Conservation (phyloP, 768 basidiomycete genomes). For the Sporobolomyces phaffii region DNA sequence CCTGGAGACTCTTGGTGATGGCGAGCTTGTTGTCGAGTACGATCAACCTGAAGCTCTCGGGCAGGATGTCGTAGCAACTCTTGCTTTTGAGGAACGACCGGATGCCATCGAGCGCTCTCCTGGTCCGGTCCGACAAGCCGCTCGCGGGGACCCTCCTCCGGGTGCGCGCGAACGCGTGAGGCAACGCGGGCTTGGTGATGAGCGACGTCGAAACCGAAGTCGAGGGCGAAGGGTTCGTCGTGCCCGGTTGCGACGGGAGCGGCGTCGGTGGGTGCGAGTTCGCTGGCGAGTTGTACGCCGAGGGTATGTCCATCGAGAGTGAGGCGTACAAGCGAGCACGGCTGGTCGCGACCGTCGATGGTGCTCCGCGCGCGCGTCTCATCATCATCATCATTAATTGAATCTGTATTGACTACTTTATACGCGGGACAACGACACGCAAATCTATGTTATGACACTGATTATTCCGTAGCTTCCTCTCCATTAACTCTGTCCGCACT, state of each 20-base stretch:
- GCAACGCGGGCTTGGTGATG: neutral
- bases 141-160: constrained; percentile 13
- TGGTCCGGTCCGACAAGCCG: constrained; percentile 5
- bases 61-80: constrained; percentile 86
- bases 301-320: constrained; percentile 3
- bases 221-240: constrained; percentile 13
- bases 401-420: too few species aligned
- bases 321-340: too few species aligned
- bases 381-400: too few species aligned
- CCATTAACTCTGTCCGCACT: too few species aligned
- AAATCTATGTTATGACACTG: too few species aligned
- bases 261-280: constrained; percentile 4
- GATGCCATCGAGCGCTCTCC: constrained; percentile 53
- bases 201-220: constrained; percentile 3
- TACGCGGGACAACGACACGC: too few species aligned
- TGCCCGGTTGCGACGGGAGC: constrained; percentile 5
- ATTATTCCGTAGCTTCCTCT: too few species aligned
- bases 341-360: too few species aligned
- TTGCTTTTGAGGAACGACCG: constrained; percentile 74
- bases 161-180: neutral
- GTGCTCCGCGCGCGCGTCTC: too few species aligned
- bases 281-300: constrained; percentile 6
- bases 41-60: constrained; percentile 86
- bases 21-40: constrained; percentile 92
- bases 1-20: constrained; percentile 89